Conservation (phyloP, 2,329 filamentous ascomycete genomes). For the Akanthomyces uredinophilus region DNA sequence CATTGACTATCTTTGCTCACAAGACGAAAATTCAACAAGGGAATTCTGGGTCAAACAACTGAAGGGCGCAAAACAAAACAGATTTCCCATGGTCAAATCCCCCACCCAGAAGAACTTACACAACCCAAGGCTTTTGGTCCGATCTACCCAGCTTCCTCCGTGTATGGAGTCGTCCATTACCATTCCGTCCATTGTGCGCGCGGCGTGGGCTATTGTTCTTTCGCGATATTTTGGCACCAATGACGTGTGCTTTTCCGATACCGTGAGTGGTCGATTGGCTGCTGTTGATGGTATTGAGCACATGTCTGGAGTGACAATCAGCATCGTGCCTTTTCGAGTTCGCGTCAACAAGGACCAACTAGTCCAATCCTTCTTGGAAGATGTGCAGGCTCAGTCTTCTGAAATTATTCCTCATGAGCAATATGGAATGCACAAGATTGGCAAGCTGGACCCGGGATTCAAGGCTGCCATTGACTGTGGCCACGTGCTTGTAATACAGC, state of each 20-base stretch:
- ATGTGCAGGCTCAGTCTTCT: conserved; percentile 21
- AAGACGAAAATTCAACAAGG: not conserved
- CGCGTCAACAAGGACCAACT: conserved; percentile 8
- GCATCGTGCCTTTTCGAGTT: conserved; percentile 21
- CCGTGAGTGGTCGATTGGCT: conserved; percentile 24
- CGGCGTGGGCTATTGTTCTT: conserved; percentile 29
- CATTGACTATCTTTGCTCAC: not conserved
- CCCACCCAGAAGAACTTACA: not conserved
- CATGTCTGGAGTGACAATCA: conserved; percentile 25
- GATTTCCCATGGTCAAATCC: not conserved
- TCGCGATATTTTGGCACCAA: conserved; percentile 29
- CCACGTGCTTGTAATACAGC: conserved; percentile 18
- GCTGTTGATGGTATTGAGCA: conserved; percentile 22
- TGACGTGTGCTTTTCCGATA: conserved; percentile 27
- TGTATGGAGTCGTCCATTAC: not conserved
- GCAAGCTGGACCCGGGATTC: conserved; percentile 3
- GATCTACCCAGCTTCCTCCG: not conserved
- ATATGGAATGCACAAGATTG: conserved; percentile 27
- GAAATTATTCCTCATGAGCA: conserved; percentile 26
- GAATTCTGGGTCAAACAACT: not conserved
- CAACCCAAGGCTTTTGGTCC: not conserved
- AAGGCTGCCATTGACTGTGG: conserved; percentile 14
- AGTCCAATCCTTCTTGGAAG: not conserved
- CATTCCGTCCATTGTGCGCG: conserved; percentile 17
- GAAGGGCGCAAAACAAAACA: not conserved